phyloP scores from a whole-genome alignment of 139 green algal species.

The Asterochloris erici region DNA sequence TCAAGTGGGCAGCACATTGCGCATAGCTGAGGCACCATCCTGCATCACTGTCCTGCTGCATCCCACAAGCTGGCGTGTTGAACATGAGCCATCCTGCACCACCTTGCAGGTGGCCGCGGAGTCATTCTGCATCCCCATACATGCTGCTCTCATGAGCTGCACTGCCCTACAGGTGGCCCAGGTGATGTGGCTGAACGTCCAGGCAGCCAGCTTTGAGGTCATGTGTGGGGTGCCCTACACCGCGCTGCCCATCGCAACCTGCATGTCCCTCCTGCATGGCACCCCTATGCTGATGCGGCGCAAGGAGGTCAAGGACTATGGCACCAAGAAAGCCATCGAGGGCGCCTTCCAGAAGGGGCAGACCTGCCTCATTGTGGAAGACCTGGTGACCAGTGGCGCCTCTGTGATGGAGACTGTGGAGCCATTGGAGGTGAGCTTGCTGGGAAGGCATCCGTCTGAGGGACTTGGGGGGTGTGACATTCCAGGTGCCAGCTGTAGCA shows the following conservation, averaged over 20 bases:
- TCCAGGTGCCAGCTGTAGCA: no score
- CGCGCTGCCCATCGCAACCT: constrained; percentile 96
- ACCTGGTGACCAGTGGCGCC: constrained; percentile 94
- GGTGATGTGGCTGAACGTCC: constrained; percentile 82
- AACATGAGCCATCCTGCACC: no score
- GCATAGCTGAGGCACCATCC: no score
- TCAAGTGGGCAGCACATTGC: no score
- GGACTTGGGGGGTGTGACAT: no score
- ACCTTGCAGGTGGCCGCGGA: no score
- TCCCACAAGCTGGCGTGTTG: no score
- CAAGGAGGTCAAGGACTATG: constrained; percentile 98
- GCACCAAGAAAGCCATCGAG: constrained; percentile 98
- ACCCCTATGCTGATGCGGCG: constrained; percentile 92
- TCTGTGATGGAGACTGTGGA: constrained; percentile 97
- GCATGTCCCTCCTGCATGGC: constrained; percentile 84
- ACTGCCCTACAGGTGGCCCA: constrained; percentile 66
- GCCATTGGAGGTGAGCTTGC: constrained; percentile 60
- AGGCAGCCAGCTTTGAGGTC: constrained; percentile 79
- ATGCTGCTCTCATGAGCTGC: background rate
- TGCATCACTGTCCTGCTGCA: no score
- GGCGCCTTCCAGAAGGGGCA: constrained; percentile 86
- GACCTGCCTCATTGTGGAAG: constrained; percentile 94
- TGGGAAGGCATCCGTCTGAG: no score
- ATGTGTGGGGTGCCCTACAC: constrained; percentile 99
- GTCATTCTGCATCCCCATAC: no score